Base-by-base conservation (phyloP, 2,329 filamentous ascomycete genomes). In the Colletotrichum siamense region DNA sequence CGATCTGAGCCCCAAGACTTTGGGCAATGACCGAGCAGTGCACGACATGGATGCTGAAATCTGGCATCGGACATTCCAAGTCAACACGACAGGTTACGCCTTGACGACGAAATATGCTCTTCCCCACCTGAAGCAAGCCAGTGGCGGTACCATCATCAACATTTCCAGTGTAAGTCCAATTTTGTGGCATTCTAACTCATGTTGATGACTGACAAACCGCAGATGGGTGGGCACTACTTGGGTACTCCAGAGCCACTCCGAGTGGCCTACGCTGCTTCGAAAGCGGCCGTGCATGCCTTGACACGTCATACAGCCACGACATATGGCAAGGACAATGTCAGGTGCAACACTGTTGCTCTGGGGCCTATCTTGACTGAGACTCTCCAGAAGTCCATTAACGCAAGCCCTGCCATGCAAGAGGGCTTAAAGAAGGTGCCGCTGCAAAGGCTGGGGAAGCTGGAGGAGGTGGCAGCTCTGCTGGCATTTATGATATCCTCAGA, bases 401-500 rank as follows among this genome's bases (percentile, higher is more conserved):
- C 36, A 9, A 73, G 71, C 26, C 71, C 71, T 12, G 55, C 64
- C 2, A 73, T 73, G 55, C 64, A 73, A 18, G 64, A 69, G 36
- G 65, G 36, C 1, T 9, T 69, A 22, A 63, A 69, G 55, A 63
- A 34, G 12, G 36, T 69, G 5, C 55, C 64, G 2, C 36, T 69
- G 7, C 71, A 24, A 24, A 61, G 65, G 1, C n/a, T 73, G 0
- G 71, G 65, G 1, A 73, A 69, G 26, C 28, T 63, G 18, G 71
- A 73, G 34, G 71, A 73, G 26, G 71, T 73, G 10, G 71, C 64
- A n/a, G 71, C 55, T 9, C 39, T 69, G 7, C 34, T 73, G 28
- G 71, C 71, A 3, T 63, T 63, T 18, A 69, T 69, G 71, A 69
- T 73, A 8, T 73, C 71, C 18, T 69, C 71, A 13, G 71, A 73